Percentiles rank a stretch among this genome's conserved stretches.
phyloP scores from a whole-genome alignment of 2,329 filamentous ascomycete species.

The Scleromitrula shiraiana region DNA sequence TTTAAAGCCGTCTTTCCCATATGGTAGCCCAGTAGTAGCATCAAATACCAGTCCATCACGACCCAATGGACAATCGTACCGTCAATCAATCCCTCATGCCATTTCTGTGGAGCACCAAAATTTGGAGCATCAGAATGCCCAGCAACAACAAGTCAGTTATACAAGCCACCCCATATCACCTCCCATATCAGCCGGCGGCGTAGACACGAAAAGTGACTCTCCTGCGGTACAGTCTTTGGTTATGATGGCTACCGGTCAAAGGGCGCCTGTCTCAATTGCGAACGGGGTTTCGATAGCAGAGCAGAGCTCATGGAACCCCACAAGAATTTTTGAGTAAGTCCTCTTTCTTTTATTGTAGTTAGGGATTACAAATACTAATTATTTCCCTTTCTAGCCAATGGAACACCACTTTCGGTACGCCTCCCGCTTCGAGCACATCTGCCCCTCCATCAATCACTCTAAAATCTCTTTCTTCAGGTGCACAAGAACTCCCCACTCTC shows the following conservation, averaged over 20 bases:
- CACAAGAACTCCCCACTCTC: conserved; percentile 41
- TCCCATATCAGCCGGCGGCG: conserved; percentile 64
- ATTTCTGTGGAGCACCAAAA: conserved; percentile 33
- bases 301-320: conserved; percentile 70
- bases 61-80: conserved; percentile 20
- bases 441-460: conserved; percentile 31
- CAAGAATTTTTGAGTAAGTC: conserved; percentile 82
- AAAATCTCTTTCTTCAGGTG: conserved; percentile 30
- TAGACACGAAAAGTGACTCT: conserved; percentile 71
- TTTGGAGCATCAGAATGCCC: conserved; percentile 44
- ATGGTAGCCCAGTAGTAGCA: conserved; percentile 57
- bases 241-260: conserved; percentile 54
- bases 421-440: conserved; percentile 28
- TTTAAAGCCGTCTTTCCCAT: conserved; percentile 79
- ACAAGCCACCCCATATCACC: conserved; percentile 67
- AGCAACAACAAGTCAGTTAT: conserved; percentile 54
- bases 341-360: neutral
- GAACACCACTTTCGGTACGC: conserved; percentile 82
- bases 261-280: conserved; percentile 39
- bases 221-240: conserved; percentile 63
- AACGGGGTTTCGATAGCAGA: conserved; percentile 40
- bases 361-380: conserved; percentile 21
- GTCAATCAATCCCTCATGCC: conserved; percentile 18
- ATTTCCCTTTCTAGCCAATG: conserved; percentile 61
- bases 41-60: conserved; percentile 21